Evolutionary conservation across 2,329 filamentous ascomycete genomes (phyloP), one percentile per base, ranked within the genome.

Genomic region (Rhynchosporium agropyri): DNA sequence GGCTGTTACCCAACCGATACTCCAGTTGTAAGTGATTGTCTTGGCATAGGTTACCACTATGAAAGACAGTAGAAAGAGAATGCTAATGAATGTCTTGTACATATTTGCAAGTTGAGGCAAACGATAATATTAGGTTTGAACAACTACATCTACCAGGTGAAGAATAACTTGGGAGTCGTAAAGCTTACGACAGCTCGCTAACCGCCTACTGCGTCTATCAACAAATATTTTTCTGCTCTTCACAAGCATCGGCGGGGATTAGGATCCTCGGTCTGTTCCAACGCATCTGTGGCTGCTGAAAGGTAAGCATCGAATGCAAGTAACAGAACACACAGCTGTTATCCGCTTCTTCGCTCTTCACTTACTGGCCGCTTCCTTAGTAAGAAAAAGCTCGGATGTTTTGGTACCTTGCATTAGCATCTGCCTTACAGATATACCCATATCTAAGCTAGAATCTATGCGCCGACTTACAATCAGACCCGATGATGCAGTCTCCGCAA

Each of bases 1-100:
- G 2, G 74, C 74, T 45, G 66, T 75, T 4, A 80, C 76, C 77
- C 77, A 80, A 9, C 74, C 77, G 42, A 76, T 72, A 40, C 76
- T 71, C 76, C 76, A 80, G 65, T 76, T 58, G 43, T 65, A 68
- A 55, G 40, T 55, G 20, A 56, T 36, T 43, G 42, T 57, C n/a
- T 61, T 49, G n/a, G 33, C 20, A 1, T 20, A 20, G 20, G 20
- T 20, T 20, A 20, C 49, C 28, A 60, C 29, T 12, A 42, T 43
- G 12, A 56, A 33, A 2, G 50, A 42, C 10, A 45, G 42, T 50
- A 65, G 51, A 3, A n/a, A 36, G 43, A 60, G 56, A 12, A 60
- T 33, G 28, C 29, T 51, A 50, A 42, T 26, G 36, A 63, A 56
- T 48, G 56, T 56, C 4, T 40, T 61, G 50, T 56, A 42, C 61